Percentiles rank a stretch among this genome's conserved stretches.
These are phyloP conservation scores for Emiliania huxleyi DNA, from an alignment of 78 protist genomes.

Conservation along the genomic window DNA sequence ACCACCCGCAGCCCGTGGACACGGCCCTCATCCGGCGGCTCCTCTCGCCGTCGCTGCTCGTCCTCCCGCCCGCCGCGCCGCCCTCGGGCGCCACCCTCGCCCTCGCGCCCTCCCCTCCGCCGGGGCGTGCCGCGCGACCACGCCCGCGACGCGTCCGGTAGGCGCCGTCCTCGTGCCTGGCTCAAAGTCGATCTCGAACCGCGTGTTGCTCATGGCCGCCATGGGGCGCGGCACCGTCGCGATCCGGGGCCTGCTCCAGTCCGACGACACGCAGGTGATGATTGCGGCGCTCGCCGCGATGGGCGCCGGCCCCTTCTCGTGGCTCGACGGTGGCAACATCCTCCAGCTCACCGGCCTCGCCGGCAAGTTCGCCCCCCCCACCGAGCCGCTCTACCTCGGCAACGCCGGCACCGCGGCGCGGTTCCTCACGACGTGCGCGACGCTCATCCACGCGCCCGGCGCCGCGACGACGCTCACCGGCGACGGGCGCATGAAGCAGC, in stretches of 20 bases:
- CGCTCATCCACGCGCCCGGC: constrained; percentile 29
- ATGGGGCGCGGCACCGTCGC: constrained; percentile 52
- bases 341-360: neutral
- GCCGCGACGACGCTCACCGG: constrained; percentile 30
- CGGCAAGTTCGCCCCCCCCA: neutral
- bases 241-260: constrained; percentile 62
- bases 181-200: constrained; percentile 70
- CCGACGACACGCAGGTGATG: constrained; percentile 70
- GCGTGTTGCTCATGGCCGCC: constrained; percentile 73
- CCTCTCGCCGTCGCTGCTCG: neutral
- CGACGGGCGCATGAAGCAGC: constrained; percentile 56
- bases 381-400: constrained; percentile 57
- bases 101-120: too few relatives aligned
- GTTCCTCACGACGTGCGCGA: constrained; percentile 56
- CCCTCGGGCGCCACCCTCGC: too few relatives aligned
- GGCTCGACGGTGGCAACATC: constrained; percentile 12
- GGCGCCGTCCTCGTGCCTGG: constrained; percentile 67
- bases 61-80: neutral
- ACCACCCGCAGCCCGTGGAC: neutral
- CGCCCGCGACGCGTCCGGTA: too few relatives aligned
- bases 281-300: neutral
- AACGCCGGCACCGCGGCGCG: constrained; percentile 80
- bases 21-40: neutral
- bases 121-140: too few relatives aligned
- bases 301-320: neutral